Conservation (phyloP, 352 stramenopile genomes). For the Phytopythium delawarense region DNA sequence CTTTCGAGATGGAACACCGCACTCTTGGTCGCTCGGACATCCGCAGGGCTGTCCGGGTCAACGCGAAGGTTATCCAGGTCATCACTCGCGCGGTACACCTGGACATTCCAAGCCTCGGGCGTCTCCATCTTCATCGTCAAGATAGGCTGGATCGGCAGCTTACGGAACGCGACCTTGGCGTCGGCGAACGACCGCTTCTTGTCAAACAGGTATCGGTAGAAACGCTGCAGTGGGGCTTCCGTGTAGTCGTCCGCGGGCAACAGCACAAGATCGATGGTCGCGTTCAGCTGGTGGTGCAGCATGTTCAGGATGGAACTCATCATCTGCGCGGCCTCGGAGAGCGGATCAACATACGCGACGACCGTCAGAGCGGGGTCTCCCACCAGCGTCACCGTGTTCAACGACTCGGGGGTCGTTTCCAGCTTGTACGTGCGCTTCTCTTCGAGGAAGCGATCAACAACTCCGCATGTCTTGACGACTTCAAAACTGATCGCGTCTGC, state of each 20-base stretch:
- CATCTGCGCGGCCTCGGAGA: slow-evolving; percentile 86
- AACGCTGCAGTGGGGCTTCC: slow-evolving; percentile 89
- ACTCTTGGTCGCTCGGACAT: slow-evolving; percentile 57
- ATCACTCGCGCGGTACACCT: slow-evolving; percentile 57
- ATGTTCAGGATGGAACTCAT: slow-evolving; percentile 85
- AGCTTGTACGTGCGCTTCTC: slow-evolving; percentile 34
- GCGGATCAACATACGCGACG: slow-evolving; percentile 85
- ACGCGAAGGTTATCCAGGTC: slow-evolving; percentile 93
- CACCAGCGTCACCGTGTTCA: slow-evolving; percentile 30
- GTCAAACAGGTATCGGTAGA: slow-evolving; percentile 90
- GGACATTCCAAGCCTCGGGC: slow-evolving; percentile 92
- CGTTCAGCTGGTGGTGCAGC: slow-evolving; percentile 68
- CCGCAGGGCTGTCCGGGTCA: slow-evolving; percentile 44
- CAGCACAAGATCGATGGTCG: slow-evolving; percentile 62
- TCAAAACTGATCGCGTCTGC: slow-evolving; percentile 60
- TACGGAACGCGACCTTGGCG: slow-evolving; percentile 64
- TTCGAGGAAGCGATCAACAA: slow-evolving; percentile 74
- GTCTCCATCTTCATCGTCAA: slow-evolving; percentile 93
- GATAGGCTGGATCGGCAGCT: slow-evolving; percentile 82
- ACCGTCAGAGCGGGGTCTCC: slow-evolving; percentile 60
- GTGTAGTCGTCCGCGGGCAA: slow-evolving; percentile 66
- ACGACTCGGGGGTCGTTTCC: slow-evolving; percentile 26
- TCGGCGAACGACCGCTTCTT: slow-evolving; percentile 38
- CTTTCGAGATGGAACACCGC: slow-evolving; percentile 87
- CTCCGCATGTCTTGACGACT: slow-evolving; percentile 72